Evolutionary conservation across 805 yeast genomes (phyloP), one percentile per base, ranked within the genome.

Genomic region (Sugiyamaella lignohabitans): DNA sequence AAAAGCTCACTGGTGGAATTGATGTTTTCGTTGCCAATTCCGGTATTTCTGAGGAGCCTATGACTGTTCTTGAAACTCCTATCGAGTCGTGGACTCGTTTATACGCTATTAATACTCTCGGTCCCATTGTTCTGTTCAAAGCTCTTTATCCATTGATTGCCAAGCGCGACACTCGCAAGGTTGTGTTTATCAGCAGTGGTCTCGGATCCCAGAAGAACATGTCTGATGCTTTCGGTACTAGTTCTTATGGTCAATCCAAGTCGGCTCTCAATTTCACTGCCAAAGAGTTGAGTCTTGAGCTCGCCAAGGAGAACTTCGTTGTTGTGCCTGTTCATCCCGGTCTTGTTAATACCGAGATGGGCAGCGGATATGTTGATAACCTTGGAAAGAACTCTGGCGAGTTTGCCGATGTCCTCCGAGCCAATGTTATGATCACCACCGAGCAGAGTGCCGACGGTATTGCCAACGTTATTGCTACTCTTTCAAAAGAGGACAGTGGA

Each of bases 311-410:
- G 32, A 63, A 58, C 0, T 65, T 59, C 47, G 59, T 55, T 8
- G 58, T 64, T 16, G 51, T 66, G 16, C 51, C 68, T 6, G 11
- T 68, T 11, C 70, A 68, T 43, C 76, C 76, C 1, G 74, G 75
- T 35, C 27, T 59, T 10, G 72, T 71, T 11, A 10, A 43, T 5
- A 64, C 68, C 34, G 72, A 69, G 39, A 61, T 63, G 65, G 63
- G 59, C 2, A 45, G 21, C 2, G 38, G 18, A 17, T 51, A 14
- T 20, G 42, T 30, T 5, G 42, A 20, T 14, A 24, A 18, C 23
- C 11, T 39, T 19, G 24, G 45, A 41, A 32, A 23, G 41, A n/a
- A 40, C 45, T 14, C 40, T 16, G 21, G 35, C 8, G 24, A 40
- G 42, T 27, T 27, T 27, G 46, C 24, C 36, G 34, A 42, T 36